Conservation (phyloP, 192 early-diverging fungal species). For the Umbelopsis sp. region DNA sequence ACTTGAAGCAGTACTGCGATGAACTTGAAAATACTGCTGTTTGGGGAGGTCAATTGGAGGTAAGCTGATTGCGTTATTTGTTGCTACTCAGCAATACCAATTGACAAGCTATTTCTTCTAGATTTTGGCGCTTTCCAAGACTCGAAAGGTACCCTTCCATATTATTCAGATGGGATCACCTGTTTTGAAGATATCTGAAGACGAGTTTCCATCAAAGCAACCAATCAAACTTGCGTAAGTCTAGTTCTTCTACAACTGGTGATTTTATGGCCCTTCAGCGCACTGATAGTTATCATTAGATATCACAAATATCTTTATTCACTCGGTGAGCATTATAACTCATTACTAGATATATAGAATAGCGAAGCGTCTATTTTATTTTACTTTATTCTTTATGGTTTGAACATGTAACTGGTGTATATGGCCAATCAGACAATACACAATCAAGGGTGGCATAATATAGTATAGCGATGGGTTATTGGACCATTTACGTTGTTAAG, state of each 20-base stretch:
- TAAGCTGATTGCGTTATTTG: slow-evolving; percentile 35
- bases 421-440: no score
- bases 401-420: neutral
- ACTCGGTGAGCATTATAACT: slow-evolving; percentile 97
- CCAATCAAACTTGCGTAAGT: slow-evolving; percentile 79
- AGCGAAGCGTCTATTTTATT: neutral
- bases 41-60: slow-evolving; percentile 96
- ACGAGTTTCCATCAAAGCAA: slow-evolving; percentile 52
- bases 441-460: no score
- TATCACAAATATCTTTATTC: slow-evolving; percentile 91
- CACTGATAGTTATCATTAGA: slow-evolving; percentile 32
- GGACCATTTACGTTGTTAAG: no score
- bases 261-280: neutral
- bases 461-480: no score
- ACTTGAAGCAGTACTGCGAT: slow-evolving; percentile 78
- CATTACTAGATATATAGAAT: slow-evolving; percentile 49
- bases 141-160: slow-evolving; percentile 76
- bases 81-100: no score
- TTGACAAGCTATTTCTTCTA: slow-evolving; percentile 24
- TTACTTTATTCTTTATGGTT: no score
- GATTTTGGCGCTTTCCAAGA: slow-evolving; percentile 79
- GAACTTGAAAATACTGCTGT: slow-evolving; percentile 77
- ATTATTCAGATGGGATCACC: slow-evolving; percentile 85
- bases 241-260: neutral
- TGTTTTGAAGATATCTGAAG: slow-evolving; percentile 79